Conservation (phyloP, 768 basidiomycete species). For the Glaciozyma martinii region DNA sequence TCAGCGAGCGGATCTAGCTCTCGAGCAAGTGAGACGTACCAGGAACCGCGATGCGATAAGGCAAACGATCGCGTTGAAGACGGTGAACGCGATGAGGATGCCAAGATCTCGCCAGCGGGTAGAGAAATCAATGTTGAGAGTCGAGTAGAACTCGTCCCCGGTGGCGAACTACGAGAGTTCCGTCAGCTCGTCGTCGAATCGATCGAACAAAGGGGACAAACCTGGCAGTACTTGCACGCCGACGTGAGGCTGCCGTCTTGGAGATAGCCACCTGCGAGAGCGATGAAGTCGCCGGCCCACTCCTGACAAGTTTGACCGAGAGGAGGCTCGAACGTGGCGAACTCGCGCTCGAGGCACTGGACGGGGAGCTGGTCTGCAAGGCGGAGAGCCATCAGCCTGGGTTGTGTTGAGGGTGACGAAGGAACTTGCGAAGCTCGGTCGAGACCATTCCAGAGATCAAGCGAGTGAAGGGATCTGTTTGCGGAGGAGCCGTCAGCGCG, state of each 20-base stretch:
- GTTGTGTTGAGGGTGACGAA: background rate
- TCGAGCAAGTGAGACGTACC: background rate
- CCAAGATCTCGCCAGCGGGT: slow-evolving; percentile 15
- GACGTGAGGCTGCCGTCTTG: slow-evolving; percentile 11
- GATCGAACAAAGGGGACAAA: no score
- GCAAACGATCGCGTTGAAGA: slow-evolving; percentile 49
- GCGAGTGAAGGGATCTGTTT: slow-evolving; percentile 21
- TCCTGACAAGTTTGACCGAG: slow-evolving; percentile 47
- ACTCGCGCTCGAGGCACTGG: slow-evolving; percentile 51
- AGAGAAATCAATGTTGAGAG: background rate
- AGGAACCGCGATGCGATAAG: slow-evolving; percentile 29
- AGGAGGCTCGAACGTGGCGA: slow-evolving; percentile 54
- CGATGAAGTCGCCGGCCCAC: slow-evolving; percentile 43
- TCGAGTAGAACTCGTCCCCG: slow-evolving; percentile 64
- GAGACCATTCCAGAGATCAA: slow-evolving; percentile 37
- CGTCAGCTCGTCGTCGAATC: no score
- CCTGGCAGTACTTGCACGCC: background rate
- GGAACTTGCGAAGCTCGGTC: background rate
- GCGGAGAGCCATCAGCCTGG: slow-evolving; percentile 1
- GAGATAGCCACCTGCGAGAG: slow-evolving; percentile 51
- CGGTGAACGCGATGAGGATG: slow-evolving; percentile 34
- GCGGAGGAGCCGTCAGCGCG: no score
- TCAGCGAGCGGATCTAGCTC: no score
- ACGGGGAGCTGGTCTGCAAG: slow-evolving; percentile 36
- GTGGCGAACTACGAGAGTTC: slow-evolving; percentile 36